Conservation (phyloP, 2,329 filamentous ascomycete genomes). For the Monilinia fructigena region DNA sequence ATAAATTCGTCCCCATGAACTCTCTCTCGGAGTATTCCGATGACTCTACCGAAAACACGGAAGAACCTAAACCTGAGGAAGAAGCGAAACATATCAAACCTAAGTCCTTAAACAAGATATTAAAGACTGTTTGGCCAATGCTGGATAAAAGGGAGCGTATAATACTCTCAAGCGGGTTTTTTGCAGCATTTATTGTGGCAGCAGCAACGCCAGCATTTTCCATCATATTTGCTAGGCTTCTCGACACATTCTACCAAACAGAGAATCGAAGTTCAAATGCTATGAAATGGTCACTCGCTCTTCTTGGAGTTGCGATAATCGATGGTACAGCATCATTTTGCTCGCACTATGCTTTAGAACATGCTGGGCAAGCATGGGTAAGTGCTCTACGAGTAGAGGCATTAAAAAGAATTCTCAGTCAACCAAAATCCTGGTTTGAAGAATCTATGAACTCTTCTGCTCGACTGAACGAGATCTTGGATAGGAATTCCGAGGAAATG, state of each 20-base stretch:
- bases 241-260: slow-evolving; percentile 64
- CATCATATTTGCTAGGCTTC: slow-evolving; percentile 69
- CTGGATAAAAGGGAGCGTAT: slow-evolving; percentile 53
- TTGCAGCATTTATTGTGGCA: slow-evolving; percentile 38
- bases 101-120: slow-evolving; percentile 52
- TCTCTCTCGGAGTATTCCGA: slow-evolving; percentile 2
- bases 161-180: slow-evolving; percentile 59
- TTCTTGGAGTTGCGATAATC: slow-evolving; percentile 64
- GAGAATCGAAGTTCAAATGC: slow-evolving; percentile 30
- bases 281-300: slow-evolving; percentile 62
- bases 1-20: not conserved
- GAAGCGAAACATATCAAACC: slow-evolving; percentile 22
- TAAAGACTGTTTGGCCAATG: slow-evolving; percentile 68
- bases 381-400: slow-evolving; percentile 67
- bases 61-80: not conserved
- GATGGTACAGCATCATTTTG: slow-evolving; percentile 66
- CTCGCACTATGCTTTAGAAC: slow-evolving; percentile 70
- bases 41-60: not conserved
- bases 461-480: slow-evolving; percentile 68
- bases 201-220: slow-evolving; percentile 61
- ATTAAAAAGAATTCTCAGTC: slow-evolving; percentile 67
- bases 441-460: slow-evolving; percentile 61
- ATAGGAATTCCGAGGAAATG: slow-evolving; percentile 84
- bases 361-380: slow-evolving; percentile 73
- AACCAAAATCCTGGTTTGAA: slow-evolving; percentile 79